Base-by-base conservation (phyloP, 2,329 filamentous ascomycete species). In the Cladosporium sp. region DNA sequence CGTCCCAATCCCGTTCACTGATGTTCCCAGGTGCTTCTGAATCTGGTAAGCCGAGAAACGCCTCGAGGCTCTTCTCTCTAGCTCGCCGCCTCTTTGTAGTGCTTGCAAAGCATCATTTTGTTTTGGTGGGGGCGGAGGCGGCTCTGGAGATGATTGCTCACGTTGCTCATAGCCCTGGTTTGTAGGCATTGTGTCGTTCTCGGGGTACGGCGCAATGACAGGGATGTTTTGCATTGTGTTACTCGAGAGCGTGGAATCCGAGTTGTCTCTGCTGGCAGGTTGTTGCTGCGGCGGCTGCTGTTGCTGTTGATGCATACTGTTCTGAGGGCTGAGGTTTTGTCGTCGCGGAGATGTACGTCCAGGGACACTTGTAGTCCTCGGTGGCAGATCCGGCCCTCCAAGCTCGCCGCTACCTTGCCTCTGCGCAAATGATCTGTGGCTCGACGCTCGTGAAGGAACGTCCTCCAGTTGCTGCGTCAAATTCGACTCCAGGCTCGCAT, bases 1-100 rank as follows among this genome's bases (percentile, higher is more conserved):
- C 65, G 95, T 87, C 6, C 91, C 89, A 13, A 97, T 85, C 16
- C 88, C 89, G 69, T 85, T 90, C 13, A 87, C 80, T 37, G 86
- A 85, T 13, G 84, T 81, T 9, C 92, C 92, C 2, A 97, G 76
- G 63, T 95, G 90, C 66, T 96, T 97, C 43, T 89, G 89, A 61
- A 98, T 95, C 66, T 98, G 93, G 67, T 97, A 98, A 49, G 90
- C 87, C 2, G 93, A 97, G 67, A 97, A 98, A 64, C 93, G 80
- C 60, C 92, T 81, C 11, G 93, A 98, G 1, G 93, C 93, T 66
- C 93, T 81, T 66, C 93, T 82, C 71, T 98, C 93, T 46, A 98
- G 74, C 60, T 96, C 91, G 16, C 92, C 92, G 33, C 91, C 91
- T 69, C 90, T 83, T 70, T 97, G 93, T 59, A 98, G 72, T 46